Conservation (phyloP, 225 moss, liverwort and hornwort species). For the Thuidium tamariscinum region DNA sequence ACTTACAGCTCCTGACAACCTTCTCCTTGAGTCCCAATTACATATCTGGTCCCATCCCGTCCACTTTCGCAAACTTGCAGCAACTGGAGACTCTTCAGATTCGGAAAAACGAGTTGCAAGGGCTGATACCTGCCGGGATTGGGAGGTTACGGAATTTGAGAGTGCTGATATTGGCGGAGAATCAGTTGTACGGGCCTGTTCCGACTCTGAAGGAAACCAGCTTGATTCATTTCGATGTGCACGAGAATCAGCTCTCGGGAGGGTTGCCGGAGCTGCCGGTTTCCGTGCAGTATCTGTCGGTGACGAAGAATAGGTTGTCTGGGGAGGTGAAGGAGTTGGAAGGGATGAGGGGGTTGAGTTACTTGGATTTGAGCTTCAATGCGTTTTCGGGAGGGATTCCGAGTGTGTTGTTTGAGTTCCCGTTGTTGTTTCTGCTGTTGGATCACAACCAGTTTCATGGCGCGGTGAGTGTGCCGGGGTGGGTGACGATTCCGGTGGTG, state of each 20-base stretch:
- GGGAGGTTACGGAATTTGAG: background rate
- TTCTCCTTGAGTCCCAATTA: conserved; percentile 16
- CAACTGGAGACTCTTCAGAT: conserved; percentile 15
- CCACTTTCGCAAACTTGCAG: background rate
- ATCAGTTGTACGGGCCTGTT: conserved; percentile 9
- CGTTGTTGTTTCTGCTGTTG: conserved; percentile 19
- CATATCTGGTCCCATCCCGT: background rate
- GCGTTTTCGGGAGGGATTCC: conserved; percentile 22
- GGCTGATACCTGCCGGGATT: conserved; percentile 4
- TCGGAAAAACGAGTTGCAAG: background rate
- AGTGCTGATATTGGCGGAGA: conserved; percentile 22
- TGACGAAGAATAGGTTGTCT: conserved; percentile 10
- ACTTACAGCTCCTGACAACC: background rate
- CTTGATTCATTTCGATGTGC: conserved; percentile 19
- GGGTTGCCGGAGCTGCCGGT: background rate
- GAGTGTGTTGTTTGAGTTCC: conserved; percentile 16
- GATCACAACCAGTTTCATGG: conserved; percentile 26
- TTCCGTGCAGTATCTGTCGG: conserved; percentile 20
- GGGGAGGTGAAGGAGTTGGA: conserved; percentile 3
- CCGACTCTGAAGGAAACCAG: background rate
- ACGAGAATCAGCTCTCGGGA: conserved; percentile 9
- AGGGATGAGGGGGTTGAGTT: background rate
- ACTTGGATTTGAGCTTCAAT: conserved; percentile 33
- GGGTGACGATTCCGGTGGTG: conserved; percentile 22
- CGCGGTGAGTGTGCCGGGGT: background rate